phyloP scores from a whole-genome alignment of 208 protist species.

The Jaenimonas drosophilae region DNA sequence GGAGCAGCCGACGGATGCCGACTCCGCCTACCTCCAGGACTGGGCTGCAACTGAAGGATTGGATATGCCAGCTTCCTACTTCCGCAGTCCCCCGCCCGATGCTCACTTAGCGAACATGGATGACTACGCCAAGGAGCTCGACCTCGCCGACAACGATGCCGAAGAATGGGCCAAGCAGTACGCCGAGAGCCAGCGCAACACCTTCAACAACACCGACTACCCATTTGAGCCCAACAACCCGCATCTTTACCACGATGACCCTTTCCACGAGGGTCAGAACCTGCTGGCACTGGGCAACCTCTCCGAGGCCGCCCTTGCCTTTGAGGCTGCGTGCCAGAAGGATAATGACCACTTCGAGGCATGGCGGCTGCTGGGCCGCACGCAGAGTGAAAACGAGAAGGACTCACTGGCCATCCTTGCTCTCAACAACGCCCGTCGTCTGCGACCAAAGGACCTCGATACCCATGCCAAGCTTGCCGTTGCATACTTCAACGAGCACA shows the following conservation, averaged over 20 bases:
- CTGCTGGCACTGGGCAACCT: constrained; percentile 71
- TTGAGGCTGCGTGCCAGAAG: constrained; percentile 83
- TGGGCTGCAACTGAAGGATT: constrained; percentile 37
- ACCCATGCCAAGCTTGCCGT: constrained; percentile 71
- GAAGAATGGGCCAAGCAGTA: constrained; percentile 80
- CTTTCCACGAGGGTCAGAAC: constrained; percentile 61
- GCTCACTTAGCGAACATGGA: not conserved
- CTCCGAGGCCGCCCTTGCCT: constrained; percentile 79
- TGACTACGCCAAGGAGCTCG: constrained; percentile 5
- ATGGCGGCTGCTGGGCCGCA: constrained; percentile 75
- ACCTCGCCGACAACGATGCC: constrained; percentile 26
- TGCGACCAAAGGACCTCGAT: constrained; percentile 54
- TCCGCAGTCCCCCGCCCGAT: constrained; percentile 13
- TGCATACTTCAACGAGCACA: constrained; percentile 85
- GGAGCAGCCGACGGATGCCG: constrained; percentile 33
- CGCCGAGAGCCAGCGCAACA: constrained; percentile 18
- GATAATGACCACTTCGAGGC: constrained; percentile 49
- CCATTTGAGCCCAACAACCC: constrained; percentile 85
- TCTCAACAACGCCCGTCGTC: constrained; percentile 62
- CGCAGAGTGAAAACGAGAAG: constrained; percentile 89
- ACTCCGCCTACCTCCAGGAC: constrained; percentile 45
- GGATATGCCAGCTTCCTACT: constrained; percentile 30
- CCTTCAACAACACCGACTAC: constrained; percentile 71
- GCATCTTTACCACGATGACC: constrained; percentile 68
- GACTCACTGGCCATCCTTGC: constrained; percentile 80